Conservation (phyloP, 1,139 yeast species). For the Suhomyces bolitotheri region DNA sequence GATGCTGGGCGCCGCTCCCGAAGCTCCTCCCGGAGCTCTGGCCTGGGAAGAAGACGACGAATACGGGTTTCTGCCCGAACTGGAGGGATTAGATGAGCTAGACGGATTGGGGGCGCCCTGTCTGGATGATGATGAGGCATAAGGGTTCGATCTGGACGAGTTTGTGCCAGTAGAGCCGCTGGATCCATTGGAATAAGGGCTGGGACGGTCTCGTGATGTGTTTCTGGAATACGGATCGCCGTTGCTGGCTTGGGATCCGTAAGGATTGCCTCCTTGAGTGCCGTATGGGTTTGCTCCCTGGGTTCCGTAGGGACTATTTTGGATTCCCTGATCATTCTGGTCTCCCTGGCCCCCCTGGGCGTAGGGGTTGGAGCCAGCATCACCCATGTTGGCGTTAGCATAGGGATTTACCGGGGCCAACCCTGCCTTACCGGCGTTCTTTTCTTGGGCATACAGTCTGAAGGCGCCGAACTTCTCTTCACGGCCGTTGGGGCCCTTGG, state of each 20-base stretch:
- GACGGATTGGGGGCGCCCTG: slow-evolving; percentile 1
- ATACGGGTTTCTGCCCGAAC: slow-evolving; percentile 2
- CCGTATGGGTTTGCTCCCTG: slow-evolving; percentile 13
- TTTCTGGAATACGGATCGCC: background rate
- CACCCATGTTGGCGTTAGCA: slow-evolving; percentile 26
- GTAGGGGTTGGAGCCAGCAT: slow-evolving; percentile 9
- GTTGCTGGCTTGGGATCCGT: slow-evolving; percentile 5
- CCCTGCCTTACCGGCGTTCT: slow-evolving; percentile 41
- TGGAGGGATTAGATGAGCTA: background rate
- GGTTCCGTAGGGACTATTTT: slow-evolving; percentile 9
- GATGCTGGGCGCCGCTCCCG: slow-evolving; percentile 3
- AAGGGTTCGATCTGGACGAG: slow-evolving; percentile 8
- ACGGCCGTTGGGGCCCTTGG: slow-evolving; percentile 39
- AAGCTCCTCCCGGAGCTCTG: background rate
- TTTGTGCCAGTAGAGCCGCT: slow-evolving; percentile 1
- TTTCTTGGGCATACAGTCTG: slow-evolving; percentile 56
- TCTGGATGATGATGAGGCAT: slow-evolving; percentile 7
- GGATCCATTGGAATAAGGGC: slow-evolving; percentile 7
- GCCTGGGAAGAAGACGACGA: slow-evolving; percentile 3
- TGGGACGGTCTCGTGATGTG: background rate
- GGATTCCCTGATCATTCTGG: slow-evolving; percentile 6
- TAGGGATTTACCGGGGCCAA: slow-evolving; percentile 50
- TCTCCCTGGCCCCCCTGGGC: slow-evolving; percentile 5
- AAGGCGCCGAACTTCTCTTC: slow-evolving; percentile 68
- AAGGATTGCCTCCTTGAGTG: slow-evolving; percentile 15